These are phyloP conservation scores for Allomyces arbusculus DNA, from an alignment of 192 early-diverging fungal species.

Conservation along the genomic window DNA sequence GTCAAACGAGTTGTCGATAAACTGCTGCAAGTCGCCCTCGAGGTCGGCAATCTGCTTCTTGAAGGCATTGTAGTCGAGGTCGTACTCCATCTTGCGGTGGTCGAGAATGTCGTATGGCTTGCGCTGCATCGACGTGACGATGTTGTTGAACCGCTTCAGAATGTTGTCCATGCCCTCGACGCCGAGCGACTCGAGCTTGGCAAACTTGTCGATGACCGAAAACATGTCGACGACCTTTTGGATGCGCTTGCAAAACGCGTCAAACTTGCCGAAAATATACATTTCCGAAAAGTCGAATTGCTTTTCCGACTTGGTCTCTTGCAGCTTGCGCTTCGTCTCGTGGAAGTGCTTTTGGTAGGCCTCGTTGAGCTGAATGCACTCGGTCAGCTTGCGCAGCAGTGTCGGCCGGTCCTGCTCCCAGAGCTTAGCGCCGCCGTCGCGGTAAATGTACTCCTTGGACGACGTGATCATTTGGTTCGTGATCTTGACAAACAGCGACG, in stretches of 20 bases:
- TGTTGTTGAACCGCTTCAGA: constrained; percentile 37
- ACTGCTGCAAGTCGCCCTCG: constrained; percentile 35
- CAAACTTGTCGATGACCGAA: constrained; percentile 42
- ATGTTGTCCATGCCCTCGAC: constrained; percentile 42
- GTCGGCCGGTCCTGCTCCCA: constrained; percentile 37
- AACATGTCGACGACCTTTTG: constrained; percentile 51
- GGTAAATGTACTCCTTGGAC: constrained; percentile 43
- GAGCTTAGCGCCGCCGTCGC: constrained; percentile 33
- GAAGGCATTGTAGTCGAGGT: constrained; percentile 38
- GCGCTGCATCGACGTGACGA: constrained; percentile 36
- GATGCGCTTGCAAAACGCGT: constrained; percentile 47
- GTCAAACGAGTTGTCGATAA: constrained; percentile 41
- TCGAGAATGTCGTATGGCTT: constrained; percentile 49
- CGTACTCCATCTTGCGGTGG: constrained; percentile 47
- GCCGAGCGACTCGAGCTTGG: constrained; percentile 27
- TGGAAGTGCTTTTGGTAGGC: constrained; percentile 41
- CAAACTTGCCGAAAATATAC: constrained; percentile 52
- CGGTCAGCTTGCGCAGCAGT: constrained; percentile 28
- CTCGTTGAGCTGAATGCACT: constrained; percentile 37
- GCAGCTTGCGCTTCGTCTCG: constrained; percentile 35
- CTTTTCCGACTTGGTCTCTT: constrained; percentile 38
- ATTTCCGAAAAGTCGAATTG: constrained; percentile 48
- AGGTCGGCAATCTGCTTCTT: constrained; percentile 44
- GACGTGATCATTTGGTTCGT: constrained; percentile 50
- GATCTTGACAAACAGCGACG: constrained; percentile 42